phyloP scores from a whole-genome alignment of 305 asterid genomes.

The Fraxinus velutina region DNA sequence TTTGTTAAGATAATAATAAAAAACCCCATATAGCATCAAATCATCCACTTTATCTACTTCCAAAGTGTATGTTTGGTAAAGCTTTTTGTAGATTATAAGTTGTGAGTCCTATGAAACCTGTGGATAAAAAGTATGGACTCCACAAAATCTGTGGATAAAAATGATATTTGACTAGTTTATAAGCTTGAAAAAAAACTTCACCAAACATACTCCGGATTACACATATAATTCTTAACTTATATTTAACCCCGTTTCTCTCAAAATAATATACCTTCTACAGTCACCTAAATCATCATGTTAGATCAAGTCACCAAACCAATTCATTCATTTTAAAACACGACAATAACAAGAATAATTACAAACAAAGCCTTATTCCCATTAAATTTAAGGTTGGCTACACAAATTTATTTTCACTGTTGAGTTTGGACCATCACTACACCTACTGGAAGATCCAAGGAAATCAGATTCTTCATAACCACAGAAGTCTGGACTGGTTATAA shows the following conservation, averaged over 20 bases:
- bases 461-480: neutral
- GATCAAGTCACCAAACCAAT: neutral
- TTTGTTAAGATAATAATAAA: neutral
- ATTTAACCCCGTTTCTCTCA: neutral
- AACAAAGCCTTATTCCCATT: neutral
- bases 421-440: neutral
- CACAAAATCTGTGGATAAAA: neutral
- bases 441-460: neutral
- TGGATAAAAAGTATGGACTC: neutral
- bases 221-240: neutral
- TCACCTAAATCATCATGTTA: neutral
- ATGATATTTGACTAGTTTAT: neutral
- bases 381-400: neutral
- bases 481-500: neutral
- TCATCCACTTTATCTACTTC: neutral
- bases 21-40: neutral
- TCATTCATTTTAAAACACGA: neutral
- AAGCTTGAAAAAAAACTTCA: neutral
- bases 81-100: neutral
- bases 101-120: neutral
- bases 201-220: neutral
- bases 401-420: neutral
- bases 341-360: neutral
- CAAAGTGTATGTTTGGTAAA: neutral
- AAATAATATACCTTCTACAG: neutral